Evolutionary conservation across 148 eudicot genomes (phyloP).

Genomic region (Selenicereus undatus): DNA sequence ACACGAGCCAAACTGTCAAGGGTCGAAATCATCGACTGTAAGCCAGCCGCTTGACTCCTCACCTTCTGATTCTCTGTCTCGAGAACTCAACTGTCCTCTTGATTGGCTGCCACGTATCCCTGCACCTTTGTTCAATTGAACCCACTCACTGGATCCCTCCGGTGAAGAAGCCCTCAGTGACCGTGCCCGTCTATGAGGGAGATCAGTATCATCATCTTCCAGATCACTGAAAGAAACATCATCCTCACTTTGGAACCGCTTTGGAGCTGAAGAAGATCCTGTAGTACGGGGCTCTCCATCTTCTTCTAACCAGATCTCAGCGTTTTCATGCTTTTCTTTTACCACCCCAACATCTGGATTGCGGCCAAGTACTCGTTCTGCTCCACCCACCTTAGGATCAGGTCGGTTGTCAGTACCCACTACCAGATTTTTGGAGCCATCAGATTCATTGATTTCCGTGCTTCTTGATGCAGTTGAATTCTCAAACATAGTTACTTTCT

Average conservation of each 20-base stretch:
- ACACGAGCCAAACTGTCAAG: constrained; percentile 29
- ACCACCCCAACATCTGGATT: constrained; percentile 12
- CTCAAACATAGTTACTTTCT: constrained; percentile 8
- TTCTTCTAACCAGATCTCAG: constrained; percentile 1
- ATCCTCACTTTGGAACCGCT: constrained; percentile 40
- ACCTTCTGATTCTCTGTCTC: constrained; percentile 58
- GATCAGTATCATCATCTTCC: constrained; percentile 54
- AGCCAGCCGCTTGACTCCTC: constrained; percentile 73
- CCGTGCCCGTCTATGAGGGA: constrained; percentile 24
- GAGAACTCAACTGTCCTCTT: constrained; percentile 31
- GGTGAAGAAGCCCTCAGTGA: constrained; percentile 34
- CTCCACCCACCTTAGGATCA: too few relatives aligned
- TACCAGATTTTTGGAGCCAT: constrained; percentile 6
- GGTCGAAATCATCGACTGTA: constrained; percentile 57
- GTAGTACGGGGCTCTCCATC: constrained; percentile 18
- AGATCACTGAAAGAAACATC: constrained; percentile 71
- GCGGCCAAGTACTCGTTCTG: neutral
- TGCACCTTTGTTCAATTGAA: constrained; percentile 33
- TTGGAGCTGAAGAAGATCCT: constrained; percentile 18
- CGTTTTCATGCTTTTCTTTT: constrained; percentile 11
- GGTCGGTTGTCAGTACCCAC: neutral
- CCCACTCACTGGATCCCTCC: constrained; percentile 54
- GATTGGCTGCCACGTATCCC: constrained; percentile 20
- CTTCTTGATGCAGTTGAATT: constrained; percentile 17
- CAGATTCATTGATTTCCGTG: constrained; percentile 13